Conservation (phyloP, 163 green algal species). For the Scenedesmus sp. region DNA sequence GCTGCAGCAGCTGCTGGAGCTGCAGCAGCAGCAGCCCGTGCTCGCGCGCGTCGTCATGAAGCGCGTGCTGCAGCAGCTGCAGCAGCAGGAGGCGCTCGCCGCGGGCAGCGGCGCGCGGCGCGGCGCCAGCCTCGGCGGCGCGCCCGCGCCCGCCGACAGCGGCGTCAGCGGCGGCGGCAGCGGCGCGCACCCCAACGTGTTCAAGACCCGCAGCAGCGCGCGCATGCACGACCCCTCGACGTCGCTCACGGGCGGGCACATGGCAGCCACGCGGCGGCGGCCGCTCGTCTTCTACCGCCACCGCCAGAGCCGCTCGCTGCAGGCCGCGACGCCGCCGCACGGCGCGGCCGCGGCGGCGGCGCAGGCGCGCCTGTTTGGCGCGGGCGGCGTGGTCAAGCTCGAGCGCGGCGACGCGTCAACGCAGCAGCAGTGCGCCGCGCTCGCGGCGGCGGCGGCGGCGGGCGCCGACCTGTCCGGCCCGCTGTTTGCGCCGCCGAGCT, state of each 20-base stretch:
- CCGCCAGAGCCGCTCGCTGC: background rate
- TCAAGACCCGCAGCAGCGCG: slow-evolving; percentile 15
- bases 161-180: background rate
- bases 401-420: background rate
- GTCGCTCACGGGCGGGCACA: background rate
- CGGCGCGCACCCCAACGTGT: background rate
- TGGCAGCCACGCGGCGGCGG: slow-evolving; percentile 14
- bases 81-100: background rate
- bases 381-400: background rate
- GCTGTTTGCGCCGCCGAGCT: no score
- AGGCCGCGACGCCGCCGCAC: no score
- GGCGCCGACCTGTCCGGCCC: no score
- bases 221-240: background rate
- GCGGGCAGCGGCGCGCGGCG: background rate
- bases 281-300: slow-evolving; percentile 40
- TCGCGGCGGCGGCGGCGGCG: slow-evolving; percentile 1
- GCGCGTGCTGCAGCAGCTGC: slow-evolving; percentile 35
- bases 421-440: slow-evolving; percentile 10
- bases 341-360: no score
- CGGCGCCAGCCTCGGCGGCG: background rate
- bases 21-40: slow-evolving; percentile 32
- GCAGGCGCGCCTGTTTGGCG: background rate
- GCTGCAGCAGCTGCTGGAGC: slow-evolving; percentile 36
- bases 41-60: slow-evolving; percentile 35
- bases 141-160: slow-evolving; percentile 1